phyloP scores from a whole-genome alignment of 768 basidiomycete genomes.

The Mycena floridula region DNA sequence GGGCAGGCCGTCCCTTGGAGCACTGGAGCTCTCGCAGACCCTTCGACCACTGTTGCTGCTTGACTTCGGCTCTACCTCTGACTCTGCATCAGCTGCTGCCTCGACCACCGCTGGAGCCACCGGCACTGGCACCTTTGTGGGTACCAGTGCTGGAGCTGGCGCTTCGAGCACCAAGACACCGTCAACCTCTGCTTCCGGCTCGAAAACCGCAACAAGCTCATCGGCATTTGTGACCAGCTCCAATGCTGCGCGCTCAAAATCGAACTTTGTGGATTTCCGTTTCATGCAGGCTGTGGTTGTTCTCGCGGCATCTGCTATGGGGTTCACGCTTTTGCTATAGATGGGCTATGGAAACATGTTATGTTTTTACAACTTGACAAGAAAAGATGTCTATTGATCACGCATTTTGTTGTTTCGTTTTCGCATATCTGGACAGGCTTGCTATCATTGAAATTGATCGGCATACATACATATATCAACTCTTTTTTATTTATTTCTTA shows the following conservation, averaged over 20 bases:
- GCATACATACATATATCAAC: too few species aligned
- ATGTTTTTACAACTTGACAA: too few species aligned
- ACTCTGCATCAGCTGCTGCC: neutral
- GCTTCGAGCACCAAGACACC: slow-evolving; percentile 2
- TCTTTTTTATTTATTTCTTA: too few species aligned
- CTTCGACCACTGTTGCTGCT: slow-evolving; percentile 30
- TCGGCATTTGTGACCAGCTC: slow-evolving; percentile 6
- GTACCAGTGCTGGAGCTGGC: neutral
- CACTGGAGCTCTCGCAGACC: slow-evolving; percentile 46
- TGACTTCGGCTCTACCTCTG: slow-evolving; percentile 9
- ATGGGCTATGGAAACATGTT: too few species aligned
- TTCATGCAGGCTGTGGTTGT: slow-evolving; percentile 9
- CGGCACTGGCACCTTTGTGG: too few species aligned
- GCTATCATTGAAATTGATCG: too few species aligned
- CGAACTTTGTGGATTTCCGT: slow-evolving; percentile 3
- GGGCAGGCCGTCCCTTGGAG: slow-evolving; percentile 60
- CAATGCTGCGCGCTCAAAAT: slow-evolving; percentile 8
- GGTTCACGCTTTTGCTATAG: slow-evolving; percentile 15
- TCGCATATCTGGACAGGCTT: too few species aligned
- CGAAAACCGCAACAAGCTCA: neutral
- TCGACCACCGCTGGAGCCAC: slow-evolving; percentile 4
- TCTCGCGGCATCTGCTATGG: slow-evolving; percentile 11
- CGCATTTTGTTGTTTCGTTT: too few species aligned
- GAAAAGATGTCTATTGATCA: too few species aligned
- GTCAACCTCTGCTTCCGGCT: neutral